These are phyloP conservation scores for Fomitiporia mediterranea DNA, from an alignment of 1,284 basidiomycete species.

Conservation along the genomic window DNA sequence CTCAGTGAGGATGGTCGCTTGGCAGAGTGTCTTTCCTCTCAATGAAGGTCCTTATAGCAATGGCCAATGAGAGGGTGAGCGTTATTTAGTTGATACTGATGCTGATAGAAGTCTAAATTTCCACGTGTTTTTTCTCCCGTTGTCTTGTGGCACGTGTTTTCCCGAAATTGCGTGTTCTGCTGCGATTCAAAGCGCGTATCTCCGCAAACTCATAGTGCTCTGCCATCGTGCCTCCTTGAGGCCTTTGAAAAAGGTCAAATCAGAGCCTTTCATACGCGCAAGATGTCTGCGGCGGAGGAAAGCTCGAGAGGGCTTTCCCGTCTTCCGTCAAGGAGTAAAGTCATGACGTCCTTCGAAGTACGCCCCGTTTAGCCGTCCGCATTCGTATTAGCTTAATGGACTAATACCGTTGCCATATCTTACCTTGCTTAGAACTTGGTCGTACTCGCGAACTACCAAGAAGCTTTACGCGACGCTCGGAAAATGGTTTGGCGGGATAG, in stretches of 20 bases:
- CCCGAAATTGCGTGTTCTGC: no score
- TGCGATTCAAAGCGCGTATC: no score
- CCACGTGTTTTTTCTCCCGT: not conserved
- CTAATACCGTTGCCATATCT: not conserved
- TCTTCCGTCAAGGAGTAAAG: constrained; percentile 6
- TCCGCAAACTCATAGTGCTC: no score
- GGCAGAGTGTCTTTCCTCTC: no score
- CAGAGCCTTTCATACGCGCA: no score
- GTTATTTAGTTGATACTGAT: no score
- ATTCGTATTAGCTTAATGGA: not conserved
- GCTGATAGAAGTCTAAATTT: no score
- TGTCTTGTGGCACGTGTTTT: not conserved
- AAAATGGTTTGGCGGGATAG: constrained; percentile 82
- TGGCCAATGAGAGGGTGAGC: no score
- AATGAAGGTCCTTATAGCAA: no score
- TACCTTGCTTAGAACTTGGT: constrained; percentile 53
- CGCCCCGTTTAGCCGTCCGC: not conserved
- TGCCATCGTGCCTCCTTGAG: no score
- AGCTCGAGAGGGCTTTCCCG: constrained; percentile 1
- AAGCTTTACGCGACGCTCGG: constrained; percentile 60
- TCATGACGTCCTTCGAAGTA: constrained; percentile 20
- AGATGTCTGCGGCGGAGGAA: not conserved
- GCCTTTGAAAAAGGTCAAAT: no score
- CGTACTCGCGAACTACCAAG: constrained; percentile 74
- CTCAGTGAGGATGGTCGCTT: no score